A percentile compares a stretch with the other conserved stretches of the same genome.
Evolutionary conservation across 2,329 filamentous ascomycete species (phyloP).

Genomic region (Colletotrichum lentis): DNA sequence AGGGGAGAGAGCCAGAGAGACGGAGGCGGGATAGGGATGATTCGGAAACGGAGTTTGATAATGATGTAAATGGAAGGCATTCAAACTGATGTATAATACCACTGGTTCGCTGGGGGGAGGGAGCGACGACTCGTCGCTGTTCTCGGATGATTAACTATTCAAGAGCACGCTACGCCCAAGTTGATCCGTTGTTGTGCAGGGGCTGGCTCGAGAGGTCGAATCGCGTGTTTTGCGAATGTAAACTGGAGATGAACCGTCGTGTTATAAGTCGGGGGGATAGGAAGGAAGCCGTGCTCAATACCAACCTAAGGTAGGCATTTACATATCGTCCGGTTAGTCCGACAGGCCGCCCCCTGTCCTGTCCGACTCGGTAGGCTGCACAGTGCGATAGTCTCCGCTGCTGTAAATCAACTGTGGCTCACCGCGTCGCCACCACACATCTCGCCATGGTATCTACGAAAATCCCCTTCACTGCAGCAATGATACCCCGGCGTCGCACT

Average conservation of each 20-base stretch:
- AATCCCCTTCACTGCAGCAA: neutral
- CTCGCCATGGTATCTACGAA: no score
- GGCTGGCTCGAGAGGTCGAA: neutral
- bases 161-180: neutral
- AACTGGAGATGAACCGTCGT: neutral
- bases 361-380: neutral
- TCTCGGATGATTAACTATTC: neutral
- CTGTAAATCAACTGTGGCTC: neutral
- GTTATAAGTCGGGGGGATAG: no score
- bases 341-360: neutral
- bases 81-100: conserved; percentile 16
- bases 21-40: neutral
- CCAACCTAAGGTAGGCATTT: no score
- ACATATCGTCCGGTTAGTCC: no score
- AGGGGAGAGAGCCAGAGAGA: neutral
- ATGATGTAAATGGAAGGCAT: conserved; percentile 25
- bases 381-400: neutral
- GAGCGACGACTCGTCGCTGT: neutral
- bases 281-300: no score
- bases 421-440: no score
- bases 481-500: neutral
- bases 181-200: neutral
- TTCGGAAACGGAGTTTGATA: conserved; percentile 9
- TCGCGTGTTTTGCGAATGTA: neutral
- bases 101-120: neutral